Conservation (phyloP, 2,329 filamentous ascomycete genomes). For the Neocucurbitaria cava region DNA sequence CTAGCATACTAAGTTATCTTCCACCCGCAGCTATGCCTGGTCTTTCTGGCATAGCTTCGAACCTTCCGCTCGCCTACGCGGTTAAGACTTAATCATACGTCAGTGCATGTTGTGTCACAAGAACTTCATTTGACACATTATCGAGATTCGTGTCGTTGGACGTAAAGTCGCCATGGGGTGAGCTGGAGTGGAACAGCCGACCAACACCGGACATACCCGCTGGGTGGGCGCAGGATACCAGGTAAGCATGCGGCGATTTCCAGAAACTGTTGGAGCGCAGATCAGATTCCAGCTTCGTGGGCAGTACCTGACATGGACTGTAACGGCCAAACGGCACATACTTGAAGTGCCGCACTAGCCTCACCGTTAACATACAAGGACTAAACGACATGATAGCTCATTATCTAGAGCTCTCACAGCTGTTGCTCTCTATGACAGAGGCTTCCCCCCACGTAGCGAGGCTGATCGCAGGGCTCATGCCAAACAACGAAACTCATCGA, state of each 20-base stretch:
- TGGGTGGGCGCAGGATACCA: neutral
- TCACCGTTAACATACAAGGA: neutral
- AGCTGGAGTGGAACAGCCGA: neutral
- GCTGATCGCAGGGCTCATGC: neutral
- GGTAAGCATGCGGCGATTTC: neutral
- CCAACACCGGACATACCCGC: neutral
- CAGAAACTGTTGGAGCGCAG: too few species aligned
- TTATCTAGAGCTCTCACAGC: neutral
- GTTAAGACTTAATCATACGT: neutral
- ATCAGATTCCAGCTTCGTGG: neutral
- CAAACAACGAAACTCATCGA: neutral
- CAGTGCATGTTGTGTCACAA: neutral
- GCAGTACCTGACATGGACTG: neutral
- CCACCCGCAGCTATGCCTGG: neutral
- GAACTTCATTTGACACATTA: neutral
- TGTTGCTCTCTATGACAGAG: too few species aligned
- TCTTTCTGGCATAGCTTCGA: neutral
- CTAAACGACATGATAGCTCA: neutral
- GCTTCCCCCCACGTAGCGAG: neutral
- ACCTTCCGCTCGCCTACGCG: neutral
- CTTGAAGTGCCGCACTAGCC: neutral
- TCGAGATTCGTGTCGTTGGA: neutral
- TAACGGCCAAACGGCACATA: neutral
- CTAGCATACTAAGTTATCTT: neutral
- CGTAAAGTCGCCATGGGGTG: neutral